Percentiles rank a stretch among this genome's conserved stretches.
Conservation (phyloP, 225 moss, liverwort and hornwort species). For the Sphagnum contortum region DNA sequence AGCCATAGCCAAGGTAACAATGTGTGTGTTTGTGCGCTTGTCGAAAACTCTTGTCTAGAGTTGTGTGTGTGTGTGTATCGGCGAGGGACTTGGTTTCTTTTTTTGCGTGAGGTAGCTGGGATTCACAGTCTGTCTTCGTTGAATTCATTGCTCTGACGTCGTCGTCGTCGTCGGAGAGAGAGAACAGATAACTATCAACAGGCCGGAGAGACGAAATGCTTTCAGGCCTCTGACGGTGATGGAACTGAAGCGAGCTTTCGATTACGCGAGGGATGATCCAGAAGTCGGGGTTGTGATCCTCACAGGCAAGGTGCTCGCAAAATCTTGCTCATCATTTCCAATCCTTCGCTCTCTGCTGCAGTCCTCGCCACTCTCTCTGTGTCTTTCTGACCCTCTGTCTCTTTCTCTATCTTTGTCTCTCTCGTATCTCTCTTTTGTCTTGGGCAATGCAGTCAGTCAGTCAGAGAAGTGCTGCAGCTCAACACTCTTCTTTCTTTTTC, state of each 20-base stretch:
- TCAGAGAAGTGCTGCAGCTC: background rate
- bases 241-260: slow-evolving; percentile 71
- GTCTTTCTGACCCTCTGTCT: background rate
- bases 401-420: background rate
- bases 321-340: background rate
- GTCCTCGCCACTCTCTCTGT: background rate
- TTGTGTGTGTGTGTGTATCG: too few relatives aligned
- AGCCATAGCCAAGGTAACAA: slow-evolving; percentile 73
- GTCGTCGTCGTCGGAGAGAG: too few relatives aligned
- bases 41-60: too few relatives aligned
- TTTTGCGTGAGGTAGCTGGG: background rate
- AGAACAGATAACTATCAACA: slow-evolving; percentile 81
- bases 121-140: background rate
- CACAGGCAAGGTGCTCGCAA: slow-evolving; percentile 75
- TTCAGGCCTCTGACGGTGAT: slow-evolving; percentile 80
- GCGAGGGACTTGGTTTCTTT: background rate
- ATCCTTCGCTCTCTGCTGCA: too few relatives aligned
- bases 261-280: slow-evolving; percentile 78
- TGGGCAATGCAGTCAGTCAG: background rate
- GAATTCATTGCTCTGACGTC: background rate
- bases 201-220: slow-evolving; percentile 84
- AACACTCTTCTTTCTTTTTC: background rate
- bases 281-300: slow-evolving; percentile 85
- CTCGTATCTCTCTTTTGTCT: background rate
- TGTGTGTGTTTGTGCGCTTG: background rate